Evolutionary conservation across 306 rosid genomes (phyloP).

Genomic region (Lithocarpus polystachyus): DNA sequence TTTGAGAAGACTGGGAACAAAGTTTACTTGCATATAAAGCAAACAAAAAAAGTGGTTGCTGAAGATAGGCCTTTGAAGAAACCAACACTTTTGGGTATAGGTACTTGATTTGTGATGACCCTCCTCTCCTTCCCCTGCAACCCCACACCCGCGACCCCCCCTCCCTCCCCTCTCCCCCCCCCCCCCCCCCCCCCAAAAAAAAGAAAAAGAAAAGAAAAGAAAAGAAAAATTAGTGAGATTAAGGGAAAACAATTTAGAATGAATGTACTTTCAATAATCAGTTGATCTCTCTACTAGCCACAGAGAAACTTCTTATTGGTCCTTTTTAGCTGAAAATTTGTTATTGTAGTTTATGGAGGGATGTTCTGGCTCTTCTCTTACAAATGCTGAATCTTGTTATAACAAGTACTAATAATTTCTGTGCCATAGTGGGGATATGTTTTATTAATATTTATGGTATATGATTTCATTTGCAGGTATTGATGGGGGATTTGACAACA

Average conservation of each 20-base stretch:
- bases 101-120: constrained; percentile 24
- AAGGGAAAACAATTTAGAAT: too few species aligned
- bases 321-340: not conserved
- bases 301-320: not conserved
- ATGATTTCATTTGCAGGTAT: constrained; percentile 49
- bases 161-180: too few species aligned
- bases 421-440: constrained; percentile 1
- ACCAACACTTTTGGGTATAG: constrained; percentile 86
- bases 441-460: constrained; percentile 3
- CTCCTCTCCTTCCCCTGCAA: too few species aligned
- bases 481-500: constrained; percentile 93
- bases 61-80: constrained; percentile 92
- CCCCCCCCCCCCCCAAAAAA: too few species aligned
- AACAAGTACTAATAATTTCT: not conserved
- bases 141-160: too few species aligned
- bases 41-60: constrained; percentile 57
- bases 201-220: too few species aligned
- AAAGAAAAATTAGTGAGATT: too few species aligned
- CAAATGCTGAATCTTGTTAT: not conserved
- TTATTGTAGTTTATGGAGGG: constrained; percentile 9
- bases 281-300: too few species aligned
- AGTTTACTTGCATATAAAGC: constrained; percentile 80
- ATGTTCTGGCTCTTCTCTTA: not conserved
- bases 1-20: constrained; percentile 82
- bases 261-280: too few species aligned